phyloP scores from a whole-genome alignment of 306 rosid species.

The Inga leiocalycina region DNA sequence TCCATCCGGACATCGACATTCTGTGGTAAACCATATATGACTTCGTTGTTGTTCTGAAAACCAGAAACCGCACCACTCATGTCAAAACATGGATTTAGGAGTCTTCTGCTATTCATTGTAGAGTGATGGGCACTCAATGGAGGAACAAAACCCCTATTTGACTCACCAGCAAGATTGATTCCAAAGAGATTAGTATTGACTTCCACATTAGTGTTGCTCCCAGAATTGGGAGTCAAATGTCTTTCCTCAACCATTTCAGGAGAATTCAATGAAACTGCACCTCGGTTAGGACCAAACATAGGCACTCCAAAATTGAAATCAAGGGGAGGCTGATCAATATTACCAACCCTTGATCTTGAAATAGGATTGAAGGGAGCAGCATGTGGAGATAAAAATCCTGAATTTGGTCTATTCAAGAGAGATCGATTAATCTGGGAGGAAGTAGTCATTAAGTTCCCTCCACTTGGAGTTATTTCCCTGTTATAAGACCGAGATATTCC shows the following conservation, averaged over 20 bases:
- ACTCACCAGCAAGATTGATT: conserved; percentile 15
- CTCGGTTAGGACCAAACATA: conserved; percentile 26
- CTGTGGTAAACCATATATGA: conserved; percentile 5
- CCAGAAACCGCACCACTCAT: conserved; percentile 27
- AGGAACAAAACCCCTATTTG: conserved; percentile 28
- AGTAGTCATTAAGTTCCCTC: conserved; percentile 21
- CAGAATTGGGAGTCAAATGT: conserved; percentile 33
- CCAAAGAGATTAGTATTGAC: conserved; percentile 24
- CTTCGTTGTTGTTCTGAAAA: conserved; percentile 31
- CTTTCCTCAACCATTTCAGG: conserved; percentile 33
- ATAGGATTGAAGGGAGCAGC: conserved; percentile 29
- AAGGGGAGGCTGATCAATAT: conserved; percentile 29
- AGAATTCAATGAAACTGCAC: conserved; percentile 31
- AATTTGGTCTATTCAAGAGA: conserved; percentile 11
- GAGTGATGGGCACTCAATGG: conserved; percentile 14
- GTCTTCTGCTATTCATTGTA: conserved; percentile 20
- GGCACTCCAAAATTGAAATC: conserved; percentile 33
- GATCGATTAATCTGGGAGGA: conserved; percentile 28
- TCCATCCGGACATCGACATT: conserved; percentile 15
- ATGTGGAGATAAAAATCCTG: conserved; percentile 13
- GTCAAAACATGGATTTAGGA: conserved; percentile 23
- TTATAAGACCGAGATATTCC: conserved; percentile 27
- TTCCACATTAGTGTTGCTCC: conserved; percentile 18
- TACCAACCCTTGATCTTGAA: neutral
- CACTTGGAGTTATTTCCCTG: conserved; percentile 3